Evolutionary conservation across 1,284 basidiomycete genomes (phyloP), one percentile per base, ranked within the genome.

Genomic region (Albatrellus sp.): DNA sequence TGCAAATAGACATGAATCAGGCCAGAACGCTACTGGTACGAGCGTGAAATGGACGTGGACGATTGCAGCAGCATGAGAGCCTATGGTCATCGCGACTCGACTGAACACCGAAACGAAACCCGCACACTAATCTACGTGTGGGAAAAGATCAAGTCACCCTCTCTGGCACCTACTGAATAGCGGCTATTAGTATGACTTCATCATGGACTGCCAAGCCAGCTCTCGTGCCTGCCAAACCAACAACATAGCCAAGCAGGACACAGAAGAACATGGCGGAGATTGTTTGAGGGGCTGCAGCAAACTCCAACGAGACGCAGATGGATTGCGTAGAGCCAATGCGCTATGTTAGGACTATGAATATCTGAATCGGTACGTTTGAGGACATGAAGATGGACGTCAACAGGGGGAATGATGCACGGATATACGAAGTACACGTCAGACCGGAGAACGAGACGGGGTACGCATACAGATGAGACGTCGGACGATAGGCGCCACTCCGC

Each of bases 161-260:
- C 46, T 66, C 59, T 42, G 68, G 64, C 9, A 69, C 71, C 17
- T 60, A 55, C 47, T 75, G 66, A 14, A 77, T 57, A 11, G 72
- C 66, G 5, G 60, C 55, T 10, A 65, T 64, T 2, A 82, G 60
- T 7, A 82, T 56, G 0, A 67, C 58, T 43, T 73, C 64, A 53
- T 68, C 67, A 32, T 84, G 66, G 0, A 72, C 77, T 13, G 68
- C 60, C 1, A 77, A 55, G 0, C 72, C 76, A 1, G 80, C 72
- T 2, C 74, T 78, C 80, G 86, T 87, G 0, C 73, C 77, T 1
- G 81, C 83, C 33, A 65, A 69, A 5, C 80, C 80, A 66, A 82
- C 74, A 0, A 76, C 86, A 86, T 86, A 90, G 7, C 86, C 86
- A 3, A 84, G 42, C 1, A 72, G 60, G 60, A 83, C 67, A 0